Percentiles rank a stretch among this genome's conserved stretches.
Conservation (phyloP, 495 filamentous ascomycete genomes). For the Penicillium ucsense region DNA sequence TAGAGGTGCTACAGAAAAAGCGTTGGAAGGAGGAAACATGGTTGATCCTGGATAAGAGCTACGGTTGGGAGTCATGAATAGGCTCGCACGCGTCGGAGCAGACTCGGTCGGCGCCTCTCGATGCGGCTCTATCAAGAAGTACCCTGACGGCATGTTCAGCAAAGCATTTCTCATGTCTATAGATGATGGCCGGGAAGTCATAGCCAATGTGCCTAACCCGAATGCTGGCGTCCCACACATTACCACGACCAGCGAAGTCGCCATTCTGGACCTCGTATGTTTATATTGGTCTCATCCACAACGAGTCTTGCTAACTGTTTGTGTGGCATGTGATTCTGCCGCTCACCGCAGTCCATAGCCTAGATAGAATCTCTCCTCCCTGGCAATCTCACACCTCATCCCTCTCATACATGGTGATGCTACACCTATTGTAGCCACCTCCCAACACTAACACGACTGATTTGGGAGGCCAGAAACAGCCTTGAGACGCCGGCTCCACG, state of each 20-base stretch:
- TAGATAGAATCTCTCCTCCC: no score
- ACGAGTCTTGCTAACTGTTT: not conserved
- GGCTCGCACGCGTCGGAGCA: conserved; percentile 23
- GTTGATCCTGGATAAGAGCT: no score
- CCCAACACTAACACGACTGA: not conserved
- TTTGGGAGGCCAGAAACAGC: not conserved
- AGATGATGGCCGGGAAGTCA: conserved; percentile 27
- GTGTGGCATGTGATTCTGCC: no score
- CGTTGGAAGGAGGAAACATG: no score
- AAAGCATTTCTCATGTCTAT: conserved; percentile 33
- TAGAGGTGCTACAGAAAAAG: no score
- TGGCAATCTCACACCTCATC: no score
- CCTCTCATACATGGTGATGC: no score
- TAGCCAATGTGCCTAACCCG: conserved; percentile 29
- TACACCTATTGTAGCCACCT: no score
- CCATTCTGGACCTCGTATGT: conserved; percentile 35
- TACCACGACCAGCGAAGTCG: conserved; percentile 32
- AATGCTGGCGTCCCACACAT: conserved; percentile 17
- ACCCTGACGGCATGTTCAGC: conserved; percentile 28
- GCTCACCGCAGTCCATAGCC: no score
- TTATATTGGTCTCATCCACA: conserved; percentile 1
- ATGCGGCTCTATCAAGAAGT: conserved; percentile 23
- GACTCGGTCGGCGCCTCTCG: conserved; percentile 21
- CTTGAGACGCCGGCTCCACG: not conserved
- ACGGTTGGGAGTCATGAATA: conserved; percentile 8